Percentiles rank a stretch among this genome's conserved stretches.
These are phyloP conservation scores for Zygosaccharomyces kombuchaensis DNA, from an alignment of 805 yeast genomes.

Conservation along the genomic window DNA sequence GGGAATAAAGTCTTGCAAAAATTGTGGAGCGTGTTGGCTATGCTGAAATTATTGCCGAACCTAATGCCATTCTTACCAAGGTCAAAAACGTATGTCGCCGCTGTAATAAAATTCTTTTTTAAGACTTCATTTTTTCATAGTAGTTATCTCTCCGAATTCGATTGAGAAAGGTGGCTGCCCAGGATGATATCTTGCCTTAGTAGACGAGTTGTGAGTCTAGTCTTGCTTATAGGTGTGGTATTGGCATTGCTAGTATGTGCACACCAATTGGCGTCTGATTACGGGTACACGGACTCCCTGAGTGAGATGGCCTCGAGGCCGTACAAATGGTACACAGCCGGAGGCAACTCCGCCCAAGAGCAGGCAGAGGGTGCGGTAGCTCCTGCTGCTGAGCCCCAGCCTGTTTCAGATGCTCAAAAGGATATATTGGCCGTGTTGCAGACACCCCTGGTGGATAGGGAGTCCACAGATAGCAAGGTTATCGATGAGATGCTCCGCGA, in stretches of 20 bases:
- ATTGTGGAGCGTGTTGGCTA: neutral
- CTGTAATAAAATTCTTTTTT: neutral
- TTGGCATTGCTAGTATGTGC: conserved; percentile 3
- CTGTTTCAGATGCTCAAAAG: neutral
- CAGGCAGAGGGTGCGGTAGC: neutral
- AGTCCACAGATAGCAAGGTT: conserved; percentile 12
- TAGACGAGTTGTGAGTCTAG: conserved; percentile 3
- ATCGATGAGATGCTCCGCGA: conserved; percentile 9
- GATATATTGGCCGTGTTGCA: conserved; percentile 13
- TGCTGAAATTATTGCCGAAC: neutral
- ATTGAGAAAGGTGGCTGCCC: neutral
- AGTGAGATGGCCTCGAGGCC: conserved; percentile 5
- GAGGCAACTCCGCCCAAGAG: neutral
- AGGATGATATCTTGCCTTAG: conserved; percentile 3
- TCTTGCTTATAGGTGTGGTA: conserved; percentile 1
- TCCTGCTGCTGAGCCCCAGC: neutral
- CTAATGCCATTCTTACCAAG: neutral
- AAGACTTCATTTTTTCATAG: too few relatives aligned
- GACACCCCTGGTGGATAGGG: conserved; percentile 21
- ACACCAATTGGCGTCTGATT: conserved; percentile 2
- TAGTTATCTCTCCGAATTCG: neutral
- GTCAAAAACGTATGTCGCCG: too few relatives aligned
- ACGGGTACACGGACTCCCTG: neutral
- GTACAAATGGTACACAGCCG: conserved; percentile 2
- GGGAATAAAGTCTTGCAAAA: neutral